phyloP scores from a whole-genome alignment of 257 asterid genomes.

The Buddleja alternifolia region DNA sequence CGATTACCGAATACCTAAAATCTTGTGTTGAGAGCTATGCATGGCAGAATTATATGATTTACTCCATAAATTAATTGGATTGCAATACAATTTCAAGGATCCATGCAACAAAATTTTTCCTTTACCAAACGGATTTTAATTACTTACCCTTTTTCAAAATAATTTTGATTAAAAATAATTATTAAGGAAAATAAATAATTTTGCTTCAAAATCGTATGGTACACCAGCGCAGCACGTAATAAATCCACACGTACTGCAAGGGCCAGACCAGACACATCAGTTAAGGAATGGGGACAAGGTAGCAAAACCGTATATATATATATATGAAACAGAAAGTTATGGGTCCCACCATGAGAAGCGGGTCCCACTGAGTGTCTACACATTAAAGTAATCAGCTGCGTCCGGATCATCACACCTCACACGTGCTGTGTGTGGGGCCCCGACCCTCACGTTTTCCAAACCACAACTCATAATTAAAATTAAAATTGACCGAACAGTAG shows the following conservation, averaged over 20 bases:
- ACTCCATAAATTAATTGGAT: not conserved
- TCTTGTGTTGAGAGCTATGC: not conserved
- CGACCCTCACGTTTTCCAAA: slow-evolving; percentile 37
- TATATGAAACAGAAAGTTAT: slow-evolving; percentile 33
- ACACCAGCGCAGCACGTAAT: slow-evolving; percentile 27
- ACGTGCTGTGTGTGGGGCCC: slow-evolving; percentile 55
- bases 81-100: not conserved
- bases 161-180: too few species aligned
- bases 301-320: slow-evolving; percentile 49
- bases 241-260: slow-evolving; percentile 18
- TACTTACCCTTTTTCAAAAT: too few species aligned
- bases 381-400: not conserved
- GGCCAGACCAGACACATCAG: slow-evolving; percentile 44
- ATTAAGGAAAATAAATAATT: not conserved
- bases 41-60: not conserved
- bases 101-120: not conserved
- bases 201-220: not conserved
- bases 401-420: slow-evolving; percentile 37
- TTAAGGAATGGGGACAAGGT: slow-evolving; percentile 62
- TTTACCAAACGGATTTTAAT: too few species aligned
- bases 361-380: slow-evolving; percentile 16
- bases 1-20: not conserved
- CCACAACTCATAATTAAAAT: not conserved
- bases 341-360: slow-evolving; percentile 42
- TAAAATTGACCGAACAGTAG: slow-evolving; percentile 32